Percentiles rank a stretch among this genome's conserved stretches.
phyloP scores from a whole-genome alignment of 768 basidiomycete species.

The Tephrocybe sp. region DNA sequence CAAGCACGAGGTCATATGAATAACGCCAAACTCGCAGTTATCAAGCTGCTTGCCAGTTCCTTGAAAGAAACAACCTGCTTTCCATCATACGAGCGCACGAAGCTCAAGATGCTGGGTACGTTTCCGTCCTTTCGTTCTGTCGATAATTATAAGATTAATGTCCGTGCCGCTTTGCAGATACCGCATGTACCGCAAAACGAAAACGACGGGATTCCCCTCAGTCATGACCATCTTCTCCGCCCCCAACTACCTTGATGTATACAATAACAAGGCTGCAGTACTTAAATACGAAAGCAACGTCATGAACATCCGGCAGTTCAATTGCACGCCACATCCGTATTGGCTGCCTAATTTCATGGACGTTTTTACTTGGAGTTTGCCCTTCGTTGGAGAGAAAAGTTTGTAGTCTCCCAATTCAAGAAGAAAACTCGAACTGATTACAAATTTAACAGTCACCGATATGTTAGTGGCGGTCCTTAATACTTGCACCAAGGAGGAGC shows the following conservation, averaged over 20 bases:
- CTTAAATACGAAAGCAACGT: conserved; percentile 99
- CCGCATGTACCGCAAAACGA: conserved; percentile 99
- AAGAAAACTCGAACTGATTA: conserved; percentile 1
- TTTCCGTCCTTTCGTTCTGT: not conserved
- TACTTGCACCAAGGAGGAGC: conserved; percentile 94
- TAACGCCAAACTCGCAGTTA: conserved; percentile 51
- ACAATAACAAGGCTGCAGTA: conserved; percentile 98
- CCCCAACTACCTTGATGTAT: conserved; percentile 97
- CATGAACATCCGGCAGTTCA: conserved; percentile 98
- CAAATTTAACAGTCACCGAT: conserved; percentile 73
- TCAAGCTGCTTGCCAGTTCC: conserved; percentile 94
- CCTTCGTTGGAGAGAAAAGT: conserved; percentile 99
- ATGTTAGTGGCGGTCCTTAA: conserved; percentile 97
- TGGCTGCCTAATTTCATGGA: conserved; percentile 99
- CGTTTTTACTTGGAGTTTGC: conserved; percentile 97
- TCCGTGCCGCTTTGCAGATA: conserved; percentile 49
- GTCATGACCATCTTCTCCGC: conserved; percentile 99
- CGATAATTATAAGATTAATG: conserved; percentile 1
- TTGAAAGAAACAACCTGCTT: conserved; percentile 94
- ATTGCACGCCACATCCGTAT: conserved; percentile 93
- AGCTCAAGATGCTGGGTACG: conserved; percentile 96
- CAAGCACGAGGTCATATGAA: conserved; percentile 1
- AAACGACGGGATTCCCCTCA: conserved; percentile 96
- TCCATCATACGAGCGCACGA: conserved; percentile 98
- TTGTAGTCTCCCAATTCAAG: conserved; percentile 21